These are phyloP conservation scores for Globisporangium rhizosaccharum DNA, from an alignment of 352 stramenopile genomes.

Conservation along the genomic window DNA sequence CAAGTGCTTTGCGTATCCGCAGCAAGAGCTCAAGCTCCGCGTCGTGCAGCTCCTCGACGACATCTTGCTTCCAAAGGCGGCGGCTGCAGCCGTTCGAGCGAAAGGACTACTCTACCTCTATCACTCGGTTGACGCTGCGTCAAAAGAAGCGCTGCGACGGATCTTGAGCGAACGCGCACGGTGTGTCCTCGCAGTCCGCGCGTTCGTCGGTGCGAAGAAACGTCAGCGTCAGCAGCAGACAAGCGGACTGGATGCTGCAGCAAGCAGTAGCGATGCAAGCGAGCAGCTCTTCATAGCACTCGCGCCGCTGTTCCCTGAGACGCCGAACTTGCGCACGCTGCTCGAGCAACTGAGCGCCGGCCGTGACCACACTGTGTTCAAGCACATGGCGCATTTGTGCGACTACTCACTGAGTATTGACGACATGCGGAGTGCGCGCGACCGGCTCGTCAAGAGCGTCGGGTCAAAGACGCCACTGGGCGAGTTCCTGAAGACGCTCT, in stretches of 20 bases:
- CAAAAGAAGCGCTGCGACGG: conserved; percentile 67
- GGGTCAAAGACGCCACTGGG: conserved; percentile 74
- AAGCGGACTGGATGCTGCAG: conserved; percentile 3
- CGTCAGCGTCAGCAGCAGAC: conserved; percentile 23
- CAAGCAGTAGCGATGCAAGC: conserved; percentile 16
- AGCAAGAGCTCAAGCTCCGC: conserved; percentile 78
- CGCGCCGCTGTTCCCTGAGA: conserved; percentile 52
- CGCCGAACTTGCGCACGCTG: conserved; percentile 42
- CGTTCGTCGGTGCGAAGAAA: conserved; percentile 50
- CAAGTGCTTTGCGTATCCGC: conserved; percentile 82
- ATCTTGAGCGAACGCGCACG: conserved; percentile 59
- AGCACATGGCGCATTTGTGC: conserved; percentile 58
- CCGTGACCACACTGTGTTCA: conserved; percentile 81
- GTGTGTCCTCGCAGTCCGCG: conserved; percentile 25
- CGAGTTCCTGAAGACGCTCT: conserved; percentile 81
- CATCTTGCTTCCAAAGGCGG: conserved; percentile 70
- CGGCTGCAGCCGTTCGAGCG: conserved; percentile 40
- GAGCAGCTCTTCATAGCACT: conserved; percentile 34
- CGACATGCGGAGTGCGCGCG: conserved; percentile 45
- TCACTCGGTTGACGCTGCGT: conserved; percentile 48
- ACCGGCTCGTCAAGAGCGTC: conserved; percentile 71
- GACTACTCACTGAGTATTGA: conserved; percentile 39
- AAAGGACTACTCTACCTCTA: conserved; percentile 74
- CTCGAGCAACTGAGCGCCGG: conserved; percentile 58
- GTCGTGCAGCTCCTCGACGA: conserved; percentile 83